Evolutionary conservation across 2,329 filamentous ascomycete species (phyloP), one percentile per base, ranked within the genome.

Genomic region (Nemania abortiva): DNA sequence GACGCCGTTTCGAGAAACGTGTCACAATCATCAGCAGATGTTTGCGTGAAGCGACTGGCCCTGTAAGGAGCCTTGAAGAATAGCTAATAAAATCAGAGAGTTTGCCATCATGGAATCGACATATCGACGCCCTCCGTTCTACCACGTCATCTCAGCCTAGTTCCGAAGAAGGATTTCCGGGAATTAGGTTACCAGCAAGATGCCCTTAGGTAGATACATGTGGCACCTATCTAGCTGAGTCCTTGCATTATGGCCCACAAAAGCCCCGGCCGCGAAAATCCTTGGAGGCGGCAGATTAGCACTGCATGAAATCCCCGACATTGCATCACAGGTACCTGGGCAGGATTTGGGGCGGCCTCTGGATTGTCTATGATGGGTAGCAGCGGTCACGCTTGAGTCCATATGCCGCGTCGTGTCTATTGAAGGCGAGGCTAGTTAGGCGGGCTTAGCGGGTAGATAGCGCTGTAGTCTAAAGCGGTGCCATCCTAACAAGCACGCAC

Each of bases 61-160:
- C 42, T 20, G 18, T 47, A 20, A 20, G 42, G 42, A 6, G 4
- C 18, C 13, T 18, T 15, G 18, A 45, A 24, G 10, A 24, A 6
- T 9, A 54, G 13, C 24, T 22, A 31, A 54, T 34, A 11, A 54
- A 54, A n/a, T 1, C 29, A n/a, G 6, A 3, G 24, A 29, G 10
- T 27, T 29, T 52, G 22, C 15, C 2, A 52, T 15, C 9, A 18
- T 52, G 22, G 20, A 22, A 13, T 29, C 29, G 9, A 18, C 22
- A 9, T 37, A 7, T 20, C 20, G 24, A 11, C 29, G 24, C 13
- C 6, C 47, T 31, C 54, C 24, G 27, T 39, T 39, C 47, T 50
- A 60, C 49, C 49, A 56, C 57, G 60, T 67, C 65, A 63, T 56
- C 57, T 50, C 53, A 24, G 7, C 39, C 49, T 54, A 49, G 24